These are phyloP conservation scores for Eucalyptus pumila DNA, from an alignment of 345 rosid species.

Conservation along the genomic window DNA sequence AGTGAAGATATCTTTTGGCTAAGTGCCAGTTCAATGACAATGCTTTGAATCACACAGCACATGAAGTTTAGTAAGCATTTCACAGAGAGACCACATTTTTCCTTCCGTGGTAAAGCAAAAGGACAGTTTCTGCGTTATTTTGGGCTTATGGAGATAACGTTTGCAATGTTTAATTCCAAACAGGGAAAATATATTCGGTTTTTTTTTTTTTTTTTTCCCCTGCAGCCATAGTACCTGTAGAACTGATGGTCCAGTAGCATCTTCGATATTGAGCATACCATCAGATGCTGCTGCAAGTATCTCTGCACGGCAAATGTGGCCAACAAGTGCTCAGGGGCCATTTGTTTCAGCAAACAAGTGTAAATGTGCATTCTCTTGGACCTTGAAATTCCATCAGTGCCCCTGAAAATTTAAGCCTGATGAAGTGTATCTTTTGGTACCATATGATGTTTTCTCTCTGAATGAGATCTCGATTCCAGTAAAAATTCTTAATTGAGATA, in stretches of 20 bases:
- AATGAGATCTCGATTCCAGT: not conserved
- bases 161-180: not conserved
- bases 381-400: slow-evolving; percentile 59
- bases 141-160: not conserved
- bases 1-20: not conserved
- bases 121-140: not conserved
- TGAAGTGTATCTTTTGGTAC: not conserved
- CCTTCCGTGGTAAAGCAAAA: not conserved
- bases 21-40: not conserved
- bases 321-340: slow-evolving; percentile 90
- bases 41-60: not conserved
- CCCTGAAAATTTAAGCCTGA: slow-evolving; percentile 31
- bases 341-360: slow-evolving; percentile 72
- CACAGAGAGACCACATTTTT: not conserved
- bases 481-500: not conserved
- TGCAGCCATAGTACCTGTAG: slow-evolving; percentile 42
- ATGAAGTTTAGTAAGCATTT: not conserved
- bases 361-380: slow-evolving; percentile 81
- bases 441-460: not conserved
- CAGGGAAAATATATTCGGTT: not conserved
- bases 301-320: slow-evolving; percentile 93
- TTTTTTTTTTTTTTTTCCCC: not conserved
- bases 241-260: slow-evolving; percentile 68
- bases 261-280: slow-evolving; percentile 71
- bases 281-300: slow-evolving; percentile 93